Base-by-base conservation (phyloP, 176 grass and related monocot species). In the Typha latifolia region DNA sequence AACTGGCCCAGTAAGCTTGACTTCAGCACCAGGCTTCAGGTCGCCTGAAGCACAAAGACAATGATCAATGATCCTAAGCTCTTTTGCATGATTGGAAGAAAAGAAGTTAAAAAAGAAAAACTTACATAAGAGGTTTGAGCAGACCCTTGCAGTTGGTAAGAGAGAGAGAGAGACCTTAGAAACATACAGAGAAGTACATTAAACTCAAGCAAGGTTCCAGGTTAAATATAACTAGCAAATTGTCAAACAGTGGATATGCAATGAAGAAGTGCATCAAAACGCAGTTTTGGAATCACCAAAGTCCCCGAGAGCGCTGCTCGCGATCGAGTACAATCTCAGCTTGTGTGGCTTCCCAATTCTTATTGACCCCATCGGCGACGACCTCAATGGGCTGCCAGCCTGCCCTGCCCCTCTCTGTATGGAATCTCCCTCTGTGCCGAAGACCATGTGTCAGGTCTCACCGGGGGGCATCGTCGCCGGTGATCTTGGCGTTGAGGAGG, bases 401-500 rank as follows among this genome's bases (percentile, higher is more conserved):
- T 29, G 27, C 27, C 27, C 82, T 97, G 88, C 20, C 93, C 88
- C 48, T 92, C 93, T 80, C 76, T 96, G 80, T 89, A 86, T 0
- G 85, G 88, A 74, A 96, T 3, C 66, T 84, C 55, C 13, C 75
- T 85, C 88, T 16, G 80, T 82, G 82, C 51, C 80, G 93, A 96
- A 96, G 67, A 96, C 74, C 88, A 96, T 96, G 88, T 96, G 93
- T 82, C 93, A 91, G 1, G 93, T 96, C 85, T 96, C 88, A 12
- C 93, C 93, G 2, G 0, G 93, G 93, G 7, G 93, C 93, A 49
- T 96, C 93, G 47, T 86, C 93, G 8, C 72, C 88, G 12, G 93
- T 96, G 87, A 96, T 96, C 79, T 86, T 91, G 77, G 88, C 86
- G 82, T 96, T 96, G 78, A 96, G 93, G 57, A 96, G 93, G 85